These are phyloP conservation scores for Tothia fuscella DNA, from an alignment of 2,329 filamentous ascomycete species.

Conservation along the genomic window DNA sequence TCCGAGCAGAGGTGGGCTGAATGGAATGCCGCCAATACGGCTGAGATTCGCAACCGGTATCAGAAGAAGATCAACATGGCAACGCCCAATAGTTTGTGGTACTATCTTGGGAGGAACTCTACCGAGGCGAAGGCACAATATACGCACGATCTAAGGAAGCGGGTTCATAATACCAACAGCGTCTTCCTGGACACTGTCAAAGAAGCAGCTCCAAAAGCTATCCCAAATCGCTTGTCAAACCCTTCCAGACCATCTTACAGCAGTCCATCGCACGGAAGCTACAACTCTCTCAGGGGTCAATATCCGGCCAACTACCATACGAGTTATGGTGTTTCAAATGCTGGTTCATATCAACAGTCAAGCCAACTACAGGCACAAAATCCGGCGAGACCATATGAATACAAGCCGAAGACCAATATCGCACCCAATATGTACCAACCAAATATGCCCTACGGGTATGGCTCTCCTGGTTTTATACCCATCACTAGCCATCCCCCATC, in stretches of 20 bases:
- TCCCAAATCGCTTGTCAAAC: too few species aligned
- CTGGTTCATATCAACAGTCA: not conserved
- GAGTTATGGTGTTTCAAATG: not conserved
- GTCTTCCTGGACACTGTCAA: conserved; percentile 60
- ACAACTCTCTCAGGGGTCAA: not conserved
- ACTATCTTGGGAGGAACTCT: conserved; percentile 74
- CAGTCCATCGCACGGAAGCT: too few species aligned
- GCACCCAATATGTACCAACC: not conserved
- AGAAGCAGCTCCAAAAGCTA: conserved; percentile 14
- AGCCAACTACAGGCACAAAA: conserved; percentile 13
- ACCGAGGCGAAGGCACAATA: conserved; percentile 88
- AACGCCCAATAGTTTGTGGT: conserved; percentile 69
- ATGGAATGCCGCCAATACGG: conserved; percentile 48
- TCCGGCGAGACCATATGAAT: conserved; percentile 40
- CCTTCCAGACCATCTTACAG: conserved; percentile 1
- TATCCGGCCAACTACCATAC: not conserved
- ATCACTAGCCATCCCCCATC: not conserved
- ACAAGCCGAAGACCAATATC: conserved; percentile 38
- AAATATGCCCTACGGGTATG: not conserved
- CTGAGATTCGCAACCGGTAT: conserved; percentile 24
- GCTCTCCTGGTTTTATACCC: not conserved
- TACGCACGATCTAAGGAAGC: conserved; percentile 59
- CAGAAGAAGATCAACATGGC: conserved; percentile 60
- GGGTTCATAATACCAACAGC: conserved; percentile 53
- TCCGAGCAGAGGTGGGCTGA: conserved; percentile 44